Base-by-base conservation (phyloP, 176 grass and related monocot genomes). In the Triticum monococcum region DNA sequence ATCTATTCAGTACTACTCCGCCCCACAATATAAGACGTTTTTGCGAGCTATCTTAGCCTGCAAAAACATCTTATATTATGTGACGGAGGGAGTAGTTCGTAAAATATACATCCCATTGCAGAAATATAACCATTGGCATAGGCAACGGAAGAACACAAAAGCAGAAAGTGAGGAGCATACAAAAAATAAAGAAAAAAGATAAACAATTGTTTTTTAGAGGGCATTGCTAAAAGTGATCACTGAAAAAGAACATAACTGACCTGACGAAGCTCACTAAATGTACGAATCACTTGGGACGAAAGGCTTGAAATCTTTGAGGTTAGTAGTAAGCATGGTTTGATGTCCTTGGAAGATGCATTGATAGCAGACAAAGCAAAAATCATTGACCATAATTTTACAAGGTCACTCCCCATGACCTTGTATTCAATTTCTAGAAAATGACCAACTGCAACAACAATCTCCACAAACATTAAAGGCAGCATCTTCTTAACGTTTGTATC, bases 221-320 rank as follows among this genome's bases (percentile, higher is more conserved):
- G 24, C 82, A 50, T 32, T 56, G 76, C 40, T 25, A 18, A 71
- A 78, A 80, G 3, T 68, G 86, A 86, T 37, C 71, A 32, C 26
- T 83, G 22, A 72, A 76, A 81, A 81, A 81, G 31, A 32, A 81
- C 45, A 78, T 86, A 81, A 95, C 93, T 64, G 83, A 98, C 97
- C 92, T 96, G 94, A 62, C 97, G 94, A 93, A 99, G 97, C 80
- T 99, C 97, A 36, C 92, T 88, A 80, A 90, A 99, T 84, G 91
- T 88, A 72, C 66, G 86, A 85, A 96, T 99, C 48, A 96, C 70
- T 88, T 90, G 92, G 50, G 87, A 86, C 14, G 92, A 84, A 81
- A 96, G 82, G 66, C 89, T 87, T 85, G 90, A 89, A 87, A 99
- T 96, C 75, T 89, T 88, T 79, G 91, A 92, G 86, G 86, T 77